Evolutionary conservation across 306 rosid genomes (phyloP).

Genomic region (Astragalus membranaceus): DNA sequence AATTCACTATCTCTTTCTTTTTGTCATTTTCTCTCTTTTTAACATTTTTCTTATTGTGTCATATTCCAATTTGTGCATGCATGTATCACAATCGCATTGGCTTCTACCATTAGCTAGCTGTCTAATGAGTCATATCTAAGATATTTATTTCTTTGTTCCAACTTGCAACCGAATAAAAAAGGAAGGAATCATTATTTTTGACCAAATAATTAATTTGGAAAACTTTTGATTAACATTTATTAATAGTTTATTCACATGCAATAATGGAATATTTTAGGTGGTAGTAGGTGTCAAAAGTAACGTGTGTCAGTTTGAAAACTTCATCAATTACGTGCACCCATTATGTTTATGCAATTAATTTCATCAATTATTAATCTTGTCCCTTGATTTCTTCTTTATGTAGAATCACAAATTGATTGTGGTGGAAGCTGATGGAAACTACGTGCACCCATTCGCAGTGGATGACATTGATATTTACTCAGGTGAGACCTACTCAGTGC

Average conservation of each 20-base stretch:
- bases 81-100: not conserved
- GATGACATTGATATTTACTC: slow-evolving; percentile 79
- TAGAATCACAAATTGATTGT: slow-evolving; percentile 74
- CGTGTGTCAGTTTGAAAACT: not conserved
- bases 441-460: slow-evolving; percentile 52
- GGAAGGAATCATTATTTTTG: not conserved
- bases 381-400: not conserved
- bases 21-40: not conserved
- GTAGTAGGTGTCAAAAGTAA: not conserved
- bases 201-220: not conserved
- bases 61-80: not conserved
- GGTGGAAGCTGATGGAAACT: slow-evolving; percentile 87
- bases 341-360: not conserved
- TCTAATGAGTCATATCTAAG: not conserved
- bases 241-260: not conserved
- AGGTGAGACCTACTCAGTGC: slow-evolving; percentile 75
- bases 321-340: too few relatives aligned
- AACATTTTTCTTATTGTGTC: not conserved
- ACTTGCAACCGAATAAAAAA: not conserved
- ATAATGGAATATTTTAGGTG: not conserved
- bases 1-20: not conserved
- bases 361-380: not conserved
- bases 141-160: not conserved
- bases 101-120: not conserved
- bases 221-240: not conserved